Conservation (phyloP, 306 rosid genomes). For the Lathyrus sativus region DNA sequence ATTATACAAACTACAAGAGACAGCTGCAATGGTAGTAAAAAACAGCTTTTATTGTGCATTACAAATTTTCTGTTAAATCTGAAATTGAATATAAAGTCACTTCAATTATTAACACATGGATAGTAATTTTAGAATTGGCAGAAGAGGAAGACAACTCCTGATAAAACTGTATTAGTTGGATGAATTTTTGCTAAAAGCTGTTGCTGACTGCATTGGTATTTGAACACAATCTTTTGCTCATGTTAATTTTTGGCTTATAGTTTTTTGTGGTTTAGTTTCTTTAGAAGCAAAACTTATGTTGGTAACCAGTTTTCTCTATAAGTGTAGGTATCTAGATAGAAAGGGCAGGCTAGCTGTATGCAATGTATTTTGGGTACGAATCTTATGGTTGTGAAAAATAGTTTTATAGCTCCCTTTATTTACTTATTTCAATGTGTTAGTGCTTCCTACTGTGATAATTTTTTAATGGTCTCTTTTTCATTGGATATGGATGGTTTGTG, state of each 20-base stretch:
- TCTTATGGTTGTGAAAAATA: neutral
- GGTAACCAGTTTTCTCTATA: neutral
- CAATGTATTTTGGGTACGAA: neutral
- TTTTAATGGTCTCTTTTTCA: neutral
- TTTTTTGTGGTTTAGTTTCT: slow-evolving; percentile 16
- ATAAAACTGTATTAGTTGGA: slow-evolving; percentile 17
- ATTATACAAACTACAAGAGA: slow-evolving; percentile 1
- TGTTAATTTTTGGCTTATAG: slow-evolving; percentile 7
- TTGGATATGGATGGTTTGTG: slow-evolving; percentile 10
- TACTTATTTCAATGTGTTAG: neutral
- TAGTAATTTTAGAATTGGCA: slow-evolving; percentile 20
- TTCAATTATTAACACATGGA: neutral
- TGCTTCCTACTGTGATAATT: slow-evolving; percentile 3
- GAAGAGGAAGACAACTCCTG: neutral
- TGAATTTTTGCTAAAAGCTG: slow-evolving; percentile 18
- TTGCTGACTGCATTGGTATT: slow-evolving; percentile 10
- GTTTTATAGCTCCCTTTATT: slow-evolving; percentile 3
- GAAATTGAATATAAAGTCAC: neutral
- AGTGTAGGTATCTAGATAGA: neutral
- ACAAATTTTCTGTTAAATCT: slow-evolving; percentile 3
- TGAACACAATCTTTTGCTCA: neutral
- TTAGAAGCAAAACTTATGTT: slow-evolving; percentile 16
- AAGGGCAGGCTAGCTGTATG: neutral
- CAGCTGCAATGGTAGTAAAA: slow-evolving; percentile 9
- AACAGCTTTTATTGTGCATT: neutral